Conservation (phyloP, 352 stramenopile species). For the Globisporangium carolinianum region DNA sequence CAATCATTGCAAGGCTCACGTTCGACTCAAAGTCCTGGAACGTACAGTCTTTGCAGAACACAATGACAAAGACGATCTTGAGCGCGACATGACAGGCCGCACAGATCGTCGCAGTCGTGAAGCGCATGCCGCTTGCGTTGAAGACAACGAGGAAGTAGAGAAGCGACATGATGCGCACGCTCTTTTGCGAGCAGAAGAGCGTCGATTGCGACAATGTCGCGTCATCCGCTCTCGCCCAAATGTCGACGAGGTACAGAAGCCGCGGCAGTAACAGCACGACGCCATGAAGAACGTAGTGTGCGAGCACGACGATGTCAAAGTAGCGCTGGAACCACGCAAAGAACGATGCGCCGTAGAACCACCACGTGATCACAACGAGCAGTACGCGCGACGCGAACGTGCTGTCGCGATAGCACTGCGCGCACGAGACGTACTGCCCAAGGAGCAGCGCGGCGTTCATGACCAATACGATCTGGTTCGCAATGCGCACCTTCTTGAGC, state of each 20-base stretch:
- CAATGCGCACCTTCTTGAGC: slow-evolving; percentile 49
- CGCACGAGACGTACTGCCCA: slow-evolving; percentile 37
- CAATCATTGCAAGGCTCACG: slow-evolving; percentile 38
- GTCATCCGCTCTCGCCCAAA: slow-evolving; percentile 6
- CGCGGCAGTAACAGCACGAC: slow-evolving; percentile 43
- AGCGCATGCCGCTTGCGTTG: slow-evolving; percentile 62
- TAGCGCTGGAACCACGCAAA: slow-evolving; percentile 32
- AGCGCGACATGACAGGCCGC: slow-evolving; percentile 33
- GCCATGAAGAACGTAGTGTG: slow-evolving; percentile 43
- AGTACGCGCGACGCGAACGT: slow-evolving; percentile 35
- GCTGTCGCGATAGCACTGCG: slow-evolving; percentile 14
- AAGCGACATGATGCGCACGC: slow-evolving; percentile 42
- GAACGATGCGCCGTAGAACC: slow-evolving; percentile 36
- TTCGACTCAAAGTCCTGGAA: slow-evolving; percentile 47
- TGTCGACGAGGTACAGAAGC: slow-evolving; percentile 29
- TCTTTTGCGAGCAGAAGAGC: slow-evolving; percentile 54
- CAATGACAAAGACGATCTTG: slow-evolving; percentile 41
- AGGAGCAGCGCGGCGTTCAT: slow-evolving; percentile 43
- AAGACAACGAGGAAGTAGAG: slow-evolving; percentile 55
- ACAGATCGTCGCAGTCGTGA: slow-evolving; percentile 48
- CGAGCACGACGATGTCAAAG: slow-evolving; percentile 46
- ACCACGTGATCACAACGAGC: slow-evolving; percentile 31
- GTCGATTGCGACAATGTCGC: slow-evolving; percentile 12
- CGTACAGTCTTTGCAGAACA: slow-evolving; percentile 41
- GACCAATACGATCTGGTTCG: slow-evolving; percentile 37